A percentile compares a stretch with the other conserved stretches of the same genome.
Conservation (phyloP, 1,139 yeast species). For the Geotrichum europaeum region DNA sequence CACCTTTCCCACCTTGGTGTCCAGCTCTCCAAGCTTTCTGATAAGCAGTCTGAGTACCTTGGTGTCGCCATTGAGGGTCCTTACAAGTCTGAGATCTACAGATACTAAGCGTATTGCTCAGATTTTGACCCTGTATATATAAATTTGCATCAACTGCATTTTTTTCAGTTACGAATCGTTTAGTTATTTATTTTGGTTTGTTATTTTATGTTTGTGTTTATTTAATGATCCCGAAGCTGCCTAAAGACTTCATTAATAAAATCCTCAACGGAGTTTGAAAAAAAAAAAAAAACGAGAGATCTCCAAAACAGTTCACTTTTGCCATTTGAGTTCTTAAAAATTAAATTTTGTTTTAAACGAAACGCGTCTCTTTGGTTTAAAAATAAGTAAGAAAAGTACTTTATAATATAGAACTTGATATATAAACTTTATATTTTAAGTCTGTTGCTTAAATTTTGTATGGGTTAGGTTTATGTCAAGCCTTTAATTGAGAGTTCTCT, state of each 20-base stretch:
- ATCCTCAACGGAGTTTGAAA: slow-evolving; percentile 6
- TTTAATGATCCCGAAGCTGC: not conserved
- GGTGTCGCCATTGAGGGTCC: slow-evolving; percentile 95
- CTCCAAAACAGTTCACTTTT: no score
- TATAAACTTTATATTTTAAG: no score
- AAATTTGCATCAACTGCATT: slow-evolving; percentile 27
- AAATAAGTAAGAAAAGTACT: no score
- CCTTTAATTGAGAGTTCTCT: not conserved
- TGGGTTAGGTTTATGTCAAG: not conserved
- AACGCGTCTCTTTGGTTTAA: no score
- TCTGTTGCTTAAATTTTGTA: not conserved
- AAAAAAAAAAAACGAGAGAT: not conserved
- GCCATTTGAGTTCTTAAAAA: no score
- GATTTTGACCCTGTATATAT: slow-evolving; percentile 13
- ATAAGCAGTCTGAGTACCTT: slow-evolving; percentile 90
- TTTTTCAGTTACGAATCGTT: not conserved
- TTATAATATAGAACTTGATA: no score
- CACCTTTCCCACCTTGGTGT: slow-evolving; percentile 96
- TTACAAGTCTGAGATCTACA: slow-evolving; percentile 96
- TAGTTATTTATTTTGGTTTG: slow-evolving; percentile 3
- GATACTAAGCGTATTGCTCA: slow-evolving; percentile 57
- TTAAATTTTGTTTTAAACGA: no score
- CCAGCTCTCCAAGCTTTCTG: slow-evolving; percentile 70
- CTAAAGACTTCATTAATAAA: not conserved
- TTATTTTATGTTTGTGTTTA: slow-evolving; percentile 3